A percentile compares a stretch with the other conserved stretches of the same genome.
phyloP scores from a whole-genome alignment of 306 rosid genomes.

The Pyrus bretschneideri region DNA sequence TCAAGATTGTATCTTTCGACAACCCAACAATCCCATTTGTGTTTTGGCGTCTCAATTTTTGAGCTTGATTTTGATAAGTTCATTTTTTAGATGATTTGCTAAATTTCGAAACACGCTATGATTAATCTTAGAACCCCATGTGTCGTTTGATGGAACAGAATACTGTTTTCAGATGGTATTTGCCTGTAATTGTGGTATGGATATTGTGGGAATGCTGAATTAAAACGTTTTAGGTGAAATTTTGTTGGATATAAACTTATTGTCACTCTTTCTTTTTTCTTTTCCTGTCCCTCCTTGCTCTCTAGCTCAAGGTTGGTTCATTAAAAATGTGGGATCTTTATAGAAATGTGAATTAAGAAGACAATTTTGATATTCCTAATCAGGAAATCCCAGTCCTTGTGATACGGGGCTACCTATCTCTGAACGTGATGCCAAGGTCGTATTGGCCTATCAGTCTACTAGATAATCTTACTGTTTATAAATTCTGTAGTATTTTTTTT shows the following conservation, averaged over 20 bases:
- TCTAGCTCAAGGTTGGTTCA: not conserved
- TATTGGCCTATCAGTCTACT: not conserved
- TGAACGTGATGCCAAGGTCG: not conserved
- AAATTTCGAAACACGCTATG: not conserved
- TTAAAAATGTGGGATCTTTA: not conserved
- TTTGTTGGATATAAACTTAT: not conserved
- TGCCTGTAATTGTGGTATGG: not conserved
- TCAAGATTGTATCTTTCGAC: not conserved
- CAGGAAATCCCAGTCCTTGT: not conserved
- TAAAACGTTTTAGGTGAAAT: not conserved
- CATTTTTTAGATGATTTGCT: not conserved
- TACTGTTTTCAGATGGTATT: not conserved
- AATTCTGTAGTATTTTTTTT: not conserved
- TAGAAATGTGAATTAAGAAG: not conserved
- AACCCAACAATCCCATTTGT: not conserved
- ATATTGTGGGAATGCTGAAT: not conserved
- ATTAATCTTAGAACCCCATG: not conserved
- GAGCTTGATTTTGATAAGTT: not conserved
- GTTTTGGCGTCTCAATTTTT: not conserved
- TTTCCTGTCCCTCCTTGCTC: not conserved
- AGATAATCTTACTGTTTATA: not conserved
- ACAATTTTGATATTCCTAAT: not conserved
- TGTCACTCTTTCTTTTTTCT: not conserved
- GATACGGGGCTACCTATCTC: not conserved
- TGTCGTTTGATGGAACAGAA: not conserved